Evolutionary conservation across 495 filamentous ascomycete species (phyloP).

Genomic region (Daldinia childiae): DNA sequence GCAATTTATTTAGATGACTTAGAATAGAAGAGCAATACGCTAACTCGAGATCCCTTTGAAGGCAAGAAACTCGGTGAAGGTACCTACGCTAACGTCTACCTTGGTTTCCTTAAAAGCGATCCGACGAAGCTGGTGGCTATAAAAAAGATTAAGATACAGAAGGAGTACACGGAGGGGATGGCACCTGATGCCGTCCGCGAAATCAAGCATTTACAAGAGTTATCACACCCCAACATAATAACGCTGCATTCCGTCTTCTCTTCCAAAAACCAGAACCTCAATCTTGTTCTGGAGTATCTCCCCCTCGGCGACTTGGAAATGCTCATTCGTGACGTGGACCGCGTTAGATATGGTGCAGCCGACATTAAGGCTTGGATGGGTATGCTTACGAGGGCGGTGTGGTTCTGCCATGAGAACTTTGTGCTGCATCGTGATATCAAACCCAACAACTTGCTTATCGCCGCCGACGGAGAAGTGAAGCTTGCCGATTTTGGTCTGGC

Average conservation of each 20-base stretch:
- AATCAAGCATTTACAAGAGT: constrained; percentile 91
- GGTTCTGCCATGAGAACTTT: constrained; percentile 96
- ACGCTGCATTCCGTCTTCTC: constrained; percentile 89
- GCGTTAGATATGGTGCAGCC: constrained; percentile 70
- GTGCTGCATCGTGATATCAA: constrained; percentile 98
- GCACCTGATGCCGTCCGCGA: constrained; percentile 94
- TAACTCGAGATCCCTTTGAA: constrained; percentile 46
- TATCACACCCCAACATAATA: constrained; percentile 97
- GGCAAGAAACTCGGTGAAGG: constrained; percentile 93
- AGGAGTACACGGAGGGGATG: constrained; percentile 83
- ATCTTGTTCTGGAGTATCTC: constrained; percentile 91
- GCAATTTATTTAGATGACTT: not conserved
- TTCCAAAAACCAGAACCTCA: constrained; percentile 89
- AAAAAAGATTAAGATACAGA: constrained; percentile 97
- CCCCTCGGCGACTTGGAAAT: constrained; percentile 91
- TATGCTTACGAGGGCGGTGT: constrained; percentile 91
- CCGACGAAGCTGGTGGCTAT: constrained; percentile 83
- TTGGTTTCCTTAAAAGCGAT: constrained; percentile 76
- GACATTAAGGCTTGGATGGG: constrained; percentile 99
- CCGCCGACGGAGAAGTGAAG: constrained; percentile 90
- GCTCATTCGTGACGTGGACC: constrained; percentile 83
- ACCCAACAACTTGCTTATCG: constrained; percentile 96
- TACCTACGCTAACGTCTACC: constrained; percentile 95
- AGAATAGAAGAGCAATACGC: not conserved
- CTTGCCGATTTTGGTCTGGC: constrained; percentile 98